These are phyloP conservation scores for Suhomyces anneliseae DNA, from an alignment of 1,139 yeast genomes.

Conservation along the genomic window DNA sequence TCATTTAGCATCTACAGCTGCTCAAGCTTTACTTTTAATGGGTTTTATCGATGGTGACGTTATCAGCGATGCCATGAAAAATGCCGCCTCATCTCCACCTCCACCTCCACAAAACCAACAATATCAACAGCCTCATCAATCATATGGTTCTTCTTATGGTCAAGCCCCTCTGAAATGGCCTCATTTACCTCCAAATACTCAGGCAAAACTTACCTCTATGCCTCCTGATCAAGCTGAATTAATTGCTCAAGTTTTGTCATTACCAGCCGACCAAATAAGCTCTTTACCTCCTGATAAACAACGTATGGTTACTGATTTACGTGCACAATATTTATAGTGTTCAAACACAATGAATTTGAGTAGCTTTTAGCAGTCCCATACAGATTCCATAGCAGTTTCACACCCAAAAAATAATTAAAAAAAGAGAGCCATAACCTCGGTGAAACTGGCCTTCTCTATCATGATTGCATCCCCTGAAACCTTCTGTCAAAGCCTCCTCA, in stretches of 20 bases:
- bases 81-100: constrained; percentile 27
- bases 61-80: constrained; percentile 48
- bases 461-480: no score
- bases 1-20: constrained; percentile 60
- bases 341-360: no score
- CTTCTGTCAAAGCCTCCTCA: no score
- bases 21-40: constrained; percentile 75
- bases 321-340: constrained; percentile 50
- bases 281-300: constrained; percentile 61
- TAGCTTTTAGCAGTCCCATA: no score
- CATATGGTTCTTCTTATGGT: constrained; percentile 5
- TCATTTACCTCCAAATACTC: constrained; percentile 48
- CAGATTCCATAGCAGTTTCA: no score
- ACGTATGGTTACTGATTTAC: constrained; percentile 56
- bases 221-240: constrained; percentile 61
- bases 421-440: no score
- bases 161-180: constrained; percentile 41
- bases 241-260: constrained; percentile 61
- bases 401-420: no score
- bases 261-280: constrained; percentile 56
- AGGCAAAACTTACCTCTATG: constrained; percentile 46
- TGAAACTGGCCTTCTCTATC: no score
- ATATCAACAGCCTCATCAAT: constrained; percentile 4
- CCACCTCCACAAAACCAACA: constrained; percentile 17
- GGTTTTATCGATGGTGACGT: constrained; percentile 70